These are phyloP conservation scores for Paramecium caudatum DNA, from an alignment of 73 alveolate species.

Conservation along the genomic window DNA sequence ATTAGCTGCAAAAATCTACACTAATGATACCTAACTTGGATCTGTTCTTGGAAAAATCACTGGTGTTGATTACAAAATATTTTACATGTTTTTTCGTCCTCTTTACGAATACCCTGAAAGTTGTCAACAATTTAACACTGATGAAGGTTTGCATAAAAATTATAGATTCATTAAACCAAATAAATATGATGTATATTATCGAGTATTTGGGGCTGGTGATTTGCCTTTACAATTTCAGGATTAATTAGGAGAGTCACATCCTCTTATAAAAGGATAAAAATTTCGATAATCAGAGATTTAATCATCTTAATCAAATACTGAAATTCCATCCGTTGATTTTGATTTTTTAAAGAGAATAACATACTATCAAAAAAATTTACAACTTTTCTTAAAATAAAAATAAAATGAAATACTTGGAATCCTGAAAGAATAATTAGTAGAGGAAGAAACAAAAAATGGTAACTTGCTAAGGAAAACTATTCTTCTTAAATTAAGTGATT, in stretches of 20 bases:
- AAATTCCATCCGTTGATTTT: background rate
- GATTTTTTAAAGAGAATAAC: constrained; percentile 36
- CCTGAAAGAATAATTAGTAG: background rate
- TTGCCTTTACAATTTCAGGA: constrained; percentile 51
- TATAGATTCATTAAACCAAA: background rate
- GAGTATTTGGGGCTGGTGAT: constrained; percentile 59
- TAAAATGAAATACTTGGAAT: background rate
- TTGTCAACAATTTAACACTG: background rate
- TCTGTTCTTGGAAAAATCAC: constrained; percentile 11
- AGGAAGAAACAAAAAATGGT: background rate
- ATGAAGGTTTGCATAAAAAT: background rate
- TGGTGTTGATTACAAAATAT: constrained; percentile 56
- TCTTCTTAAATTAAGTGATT: constrained; percentile 1
- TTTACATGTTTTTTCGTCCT: background rate
- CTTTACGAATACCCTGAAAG: background rate
- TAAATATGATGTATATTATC: constrained; percentile 34
- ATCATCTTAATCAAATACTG: background rate
- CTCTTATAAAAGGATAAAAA: background rate
- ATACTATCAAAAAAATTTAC: constrained; percentile 47
- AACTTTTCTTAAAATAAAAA: constrained; percentile 11
- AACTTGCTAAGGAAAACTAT: background rate
- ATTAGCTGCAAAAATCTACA: background rate
- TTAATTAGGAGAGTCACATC: background rate
- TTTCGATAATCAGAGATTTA: background rate
- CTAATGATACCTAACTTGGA: background rate